phyloP scores from a whole-genome alignment of 2,329 filamentous ascomycete species.

The Talaromyces sp. region DNA sequence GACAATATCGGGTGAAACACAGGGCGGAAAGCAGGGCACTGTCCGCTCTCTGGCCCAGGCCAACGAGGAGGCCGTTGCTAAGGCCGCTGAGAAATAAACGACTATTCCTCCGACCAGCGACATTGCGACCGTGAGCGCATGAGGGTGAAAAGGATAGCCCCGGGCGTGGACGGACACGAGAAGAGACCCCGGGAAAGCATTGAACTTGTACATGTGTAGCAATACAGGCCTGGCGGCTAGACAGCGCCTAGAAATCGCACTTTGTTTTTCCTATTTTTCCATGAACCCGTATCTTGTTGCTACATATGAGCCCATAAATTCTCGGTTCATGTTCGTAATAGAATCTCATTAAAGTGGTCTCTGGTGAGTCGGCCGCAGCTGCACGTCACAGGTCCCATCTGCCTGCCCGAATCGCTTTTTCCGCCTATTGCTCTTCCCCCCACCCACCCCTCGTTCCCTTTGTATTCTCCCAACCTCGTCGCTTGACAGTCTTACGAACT shows the following conservation, averaged over 20 bases:
- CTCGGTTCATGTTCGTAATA: background rate
- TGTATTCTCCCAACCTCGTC: conserved; percentile 12
- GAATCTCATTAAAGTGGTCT: background rate
- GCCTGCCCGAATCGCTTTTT: conserved; percentile 26
- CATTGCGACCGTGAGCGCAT: conserved; percentile 9
- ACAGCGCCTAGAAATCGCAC: conserved; percentile 31
- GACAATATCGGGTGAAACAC: conserved; percentile 49
- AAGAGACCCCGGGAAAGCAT: conserved; percentile 18
- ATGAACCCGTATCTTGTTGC: conserved; percentile 4
- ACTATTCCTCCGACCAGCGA: conserved; percentile 6
- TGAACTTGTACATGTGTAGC: conserved; percentile 42
- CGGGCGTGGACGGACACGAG: conserved; percentile 17
- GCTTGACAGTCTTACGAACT: background rate
- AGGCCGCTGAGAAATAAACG: conserved; percentile 47
- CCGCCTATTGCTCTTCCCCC: conserved; percentile 19
- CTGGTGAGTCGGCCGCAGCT: conserved; percentile 13
- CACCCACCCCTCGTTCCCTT: conserved; percentile 17
- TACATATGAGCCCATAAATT: conserved; percentile 3
- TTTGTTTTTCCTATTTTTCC: conserved; percentile 22
- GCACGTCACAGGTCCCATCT: conserved; percentile 25
- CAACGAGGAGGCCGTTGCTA: conserved; percentile 53
- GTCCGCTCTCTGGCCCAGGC: conserved; percentile 68
- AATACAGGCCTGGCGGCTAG: conserved; percentile 37
- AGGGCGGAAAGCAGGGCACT: conserved; percentile 98
- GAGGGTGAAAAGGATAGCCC: conserved; percentile 24